These are phyloP conservation scores for Psilocybe azurescens DNA, from an alignment of 768 basidiomycete genomes.

Conservation along the genomic window DNA sequence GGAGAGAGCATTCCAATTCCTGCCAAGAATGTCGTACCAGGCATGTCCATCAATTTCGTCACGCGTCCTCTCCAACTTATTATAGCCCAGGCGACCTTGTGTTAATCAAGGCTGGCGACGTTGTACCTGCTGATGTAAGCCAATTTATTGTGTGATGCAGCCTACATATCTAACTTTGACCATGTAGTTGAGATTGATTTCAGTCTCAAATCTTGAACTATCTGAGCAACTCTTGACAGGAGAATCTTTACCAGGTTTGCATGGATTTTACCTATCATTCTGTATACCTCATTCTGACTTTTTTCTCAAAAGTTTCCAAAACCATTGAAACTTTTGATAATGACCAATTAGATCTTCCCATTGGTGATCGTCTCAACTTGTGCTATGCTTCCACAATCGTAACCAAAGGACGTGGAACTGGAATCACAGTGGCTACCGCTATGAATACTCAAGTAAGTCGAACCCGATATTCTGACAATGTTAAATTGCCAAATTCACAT, in stretches of 20 bases:
- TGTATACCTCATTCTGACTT: background rate
- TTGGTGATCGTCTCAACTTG: conserved; percentile 49
- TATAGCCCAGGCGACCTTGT: conserved; percentile 38
- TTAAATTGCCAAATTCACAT: background rate
- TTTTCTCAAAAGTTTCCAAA: conserved; percentile 39
- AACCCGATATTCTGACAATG: conserved; percentile 12
- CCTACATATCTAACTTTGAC: background rate
- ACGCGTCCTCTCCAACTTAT: conserved; percentile 1
- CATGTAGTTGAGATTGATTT: conserved; percentile 43
- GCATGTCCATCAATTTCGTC: conserved; percentile 19
- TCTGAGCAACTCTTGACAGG: conserved; percentile 60
- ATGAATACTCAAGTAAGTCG: conserved; percentile 54
- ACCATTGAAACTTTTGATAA: conserved; percentile 33
- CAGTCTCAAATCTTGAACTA: conserved; percentile 51
- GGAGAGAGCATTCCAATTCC: conserved; percentile 45
- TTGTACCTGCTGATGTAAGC: conserved; percentile 50
- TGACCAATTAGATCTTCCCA: conserved; percentile 38
- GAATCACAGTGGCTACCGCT: conserved; percentile 52
- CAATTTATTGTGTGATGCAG: background rate
- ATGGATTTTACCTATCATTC: background rate
- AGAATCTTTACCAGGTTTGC: conserved; percentile 51
- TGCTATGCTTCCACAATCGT: conserved; percentile 49
- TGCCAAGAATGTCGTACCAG: conserved; percentile 47
- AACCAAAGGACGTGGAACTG: conserved; percentile 54
- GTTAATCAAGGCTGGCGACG: conserved; percentile 44